Evolutionary conservation across 495 filamentous ascomycete genomes (phyloP), one percentile per base, ranked within the genome.

Genomic region (Astrothelium subdiscretum): DNA sequence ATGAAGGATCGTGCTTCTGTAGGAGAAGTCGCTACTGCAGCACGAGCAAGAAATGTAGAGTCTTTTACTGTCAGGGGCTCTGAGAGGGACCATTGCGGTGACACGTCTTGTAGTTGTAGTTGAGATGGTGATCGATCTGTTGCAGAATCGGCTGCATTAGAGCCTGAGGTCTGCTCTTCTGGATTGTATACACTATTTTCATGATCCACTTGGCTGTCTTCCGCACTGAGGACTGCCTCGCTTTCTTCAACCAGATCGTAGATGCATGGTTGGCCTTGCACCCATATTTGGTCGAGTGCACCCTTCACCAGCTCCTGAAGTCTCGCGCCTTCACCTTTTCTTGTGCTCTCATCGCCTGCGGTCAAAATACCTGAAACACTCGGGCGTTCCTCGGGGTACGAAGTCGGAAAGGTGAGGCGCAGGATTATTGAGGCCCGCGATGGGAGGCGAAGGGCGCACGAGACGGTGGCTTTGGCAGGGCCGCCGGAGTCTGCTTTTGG

Each of bases 11-110:
- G 80, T 8, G 89, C 91, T 73, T 95, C 83, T 2, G 76, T 75
- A 2, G 86, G 80, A 8, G 83, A 87, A 0, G 79, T 73, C 13
- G 96, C 90, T 2, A 72, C 70, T 1, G 85, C 86, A 35, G 78
- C 85, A 32, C 91, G 85, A 8, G 86, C 94, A 29, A 97, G 67
- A 71, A 98, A 98, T 13, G 89, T 83, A 1, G 91, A 96, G 72
- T 90, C 95, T 70, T 90, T 87, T 72, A 96, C 90, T 2, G 82
- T 81, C 13, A 92, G 70, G 6, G 85, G 78, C 8, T 84, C 79
- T 3, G 90, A 92, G 2, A 65, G 66, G 58, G 59, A 66, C 65
- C 59, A 76, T 31, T 60, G 72, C 20, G 52, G 71, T 42, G 65
- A 59, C 13, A 31, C 67, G 65, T 58, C 65, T 32, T 54, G 22